Conservation (phyloP, 2,329 filamentous ascomycete species). For the Apiospora kogelbergensis region DNA sequence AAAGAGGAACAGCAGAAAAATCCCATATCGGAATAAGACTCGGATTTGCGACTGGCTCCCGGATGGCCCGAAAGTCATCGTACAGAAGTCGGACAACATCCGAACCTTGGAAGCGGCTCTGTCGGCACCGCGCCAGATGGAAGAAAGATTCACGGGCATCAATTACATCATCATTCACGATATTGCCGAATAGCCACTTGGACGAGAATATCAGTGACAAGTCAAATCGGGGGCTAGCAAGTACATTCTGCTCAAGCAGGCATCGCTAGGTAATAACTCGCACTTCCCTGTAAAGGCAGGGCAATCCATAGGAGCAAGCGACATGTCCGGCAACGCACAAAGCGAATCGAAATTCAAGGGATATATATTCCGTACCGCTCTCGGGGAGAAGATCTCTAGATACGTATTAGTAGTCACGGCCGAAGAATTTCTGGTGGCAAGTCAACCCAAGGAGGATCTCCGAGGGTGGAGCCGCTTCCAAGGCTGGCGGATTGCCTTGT, state of each 20-base stretch:
- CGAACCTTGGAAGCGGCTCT: background rate
- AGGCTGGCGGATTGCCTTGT: background rate
- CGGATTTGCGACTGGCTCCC: background rate
- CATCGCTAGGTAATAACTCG: no score
- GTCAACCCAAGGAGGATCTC: background rate
- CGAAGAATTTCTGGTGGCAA: no score
- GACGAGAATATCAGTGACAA: background rate
- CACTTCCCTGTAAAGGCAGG: no score
- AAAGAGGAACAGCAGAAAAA: no score
- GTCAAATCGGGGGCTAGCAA: no score
- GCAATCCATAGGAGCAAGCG: no score
- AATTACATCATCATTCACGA: background rate
- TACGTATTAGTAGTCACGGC: no score
- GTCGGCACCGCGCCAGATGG: background rate
- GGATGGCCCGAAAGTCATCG: background rate
- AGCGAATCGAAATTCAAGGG: no score
- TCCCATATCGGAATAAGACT: background rate
- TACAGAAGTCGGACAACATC: background rate
- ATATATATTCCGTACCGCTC: no score
- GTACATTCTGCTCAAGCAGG: no score
- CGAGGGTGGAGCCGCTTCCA: background rate
- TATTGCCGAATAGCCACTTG: background rate
- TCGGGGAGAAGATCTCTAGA: no score
- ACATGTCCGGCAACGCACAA: no score
- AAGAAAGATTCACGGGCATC: background rate